These are phyloP conservation scores for Phlebiopsis gigantea DNA, from an alignment of 768 basidiomycete species.

Conservation along the genomic window DNA sequence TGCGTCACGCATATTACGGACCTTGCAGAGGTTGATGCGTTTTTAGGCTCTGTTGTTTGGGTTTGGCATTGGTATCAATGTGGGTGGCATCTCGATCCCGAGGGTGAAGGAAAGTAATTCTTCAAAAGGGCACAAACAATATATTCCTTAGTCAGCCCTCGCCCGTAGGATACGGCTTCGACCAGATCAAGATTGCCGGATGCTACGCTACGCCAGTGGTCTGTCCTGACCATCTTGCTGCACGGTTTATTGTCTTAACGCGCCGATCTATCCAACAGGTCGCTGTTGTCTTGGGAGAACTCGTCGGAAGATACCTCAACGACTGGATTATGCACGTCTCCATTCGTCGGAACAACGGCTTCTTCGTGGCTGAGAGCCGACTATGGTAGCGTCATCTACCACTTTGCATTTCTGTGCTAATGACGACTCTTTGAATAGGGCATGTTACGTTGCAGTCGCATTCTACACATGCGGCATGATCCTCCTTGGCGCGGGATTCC, in stretches of 20 bases:
- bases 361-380: slow-evolving; percentile 52
- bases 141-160: slow-evolving; percentile 55
- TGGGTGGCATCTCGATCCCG: slow-evolving; percentile 17
- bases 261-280: slow-evolving; percentile 25
- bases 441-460: slow-evolving; percentile 52
- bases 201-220: slow-evolving; percentile 35
- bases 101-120: not conserved
- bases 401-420: not conserved
- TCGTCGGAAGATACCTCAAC: slow-evolving; percentile 45
- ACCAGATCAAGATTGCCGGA: slow-evolving; percentile 44
- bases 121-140: slow-evolving; percentile 51
- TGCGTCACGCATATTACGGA: not conserved
- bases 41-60: slow-evolving; percentile 52
- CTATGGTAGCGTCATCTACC: slow-evolving; percentile 39
- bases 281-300: slow-evolving; percentile 45
- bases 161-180: slow-evolving; percentile 50
- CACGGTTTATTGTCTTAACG: not conserved
- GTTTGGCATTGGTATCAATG: slow-evolving; percentile 60
- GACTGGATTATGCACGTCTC: slow-evolving; percentile 41
- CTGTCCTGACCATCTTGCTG: not conserved
- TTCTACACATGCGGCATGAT: slow-evolving; percentile 59
- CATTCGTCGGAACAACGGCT: slow-evolving; percentile 43
- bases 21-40: not conserved
- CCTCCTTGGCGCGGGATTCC: slow-evolving; percentile 47
- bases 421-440: slow-evolving; percentile 30